A percentile compares a stretch with the other conserved stretches of the same genome.
phyloP scores from a whole-genome alignment of 331 rosid species.

The Pyracantha coccinea region DNA sequence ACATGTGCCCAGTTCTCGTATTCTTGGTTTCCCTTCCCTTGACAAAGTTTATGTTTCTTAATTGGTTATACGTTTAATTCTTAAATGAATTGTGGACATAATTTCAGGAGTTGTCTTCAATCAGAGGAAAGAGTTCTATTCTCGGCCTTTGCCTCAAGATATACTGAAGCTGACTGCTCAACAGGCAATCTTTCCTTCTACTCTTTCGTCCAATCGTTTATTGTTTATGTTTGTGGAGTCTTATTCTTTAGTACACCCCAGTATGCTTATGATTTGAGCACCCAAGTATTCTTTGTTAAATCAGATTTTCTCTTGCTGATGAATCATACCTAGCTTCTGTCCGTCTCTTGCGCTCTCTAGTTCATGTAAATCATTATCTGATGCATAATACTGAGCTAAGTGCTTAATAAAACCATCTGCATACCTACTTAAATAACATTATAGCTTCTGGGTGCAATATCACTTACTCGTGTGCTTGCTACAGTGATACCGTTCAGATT shows the following conservation, averaged over 20 bases:
- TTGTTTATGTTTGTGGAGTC: not conserved
- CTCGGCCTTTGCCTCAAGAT: constrained; percentile 66
- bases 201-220: not conserved
- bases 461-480: too few relatives aligned
- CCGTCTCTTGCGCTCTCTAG: too few relatives aligned
- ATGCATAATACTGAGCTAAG: too few relatives aligned
- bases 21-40: not conserved
- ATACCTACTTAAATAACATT: too few relatives aligned
- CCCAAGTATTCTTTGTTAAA: too few relatives aligned
- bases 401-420: too few relatives aligned
- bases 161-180: constrained; percentile 75
- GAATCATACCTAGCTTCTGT: too few relatives aligned
- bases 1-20: not conserved
- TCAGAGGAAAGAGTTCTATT: constrained; percentile 96
- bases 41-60: not conserved
- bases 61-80: not conserved
- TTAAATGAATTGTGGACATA: constrained; percentile 6
- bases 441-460: too few relatives aligned
- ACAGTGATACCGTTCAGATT: too few relatives aligned
- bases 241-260: not conserved
- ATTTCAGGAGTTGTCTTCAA: constrained; percentile 91
- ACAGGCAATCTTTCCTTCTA: constrained; percentile 53
- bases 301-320: too few relatives aligned
- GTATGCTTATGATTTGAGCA: too few relatives aligned
- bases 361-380: too few relatives aligned